A percentile compares a stretch with the other conserved stretches of the same genome.
Evolutionary conservation across 1,284 basidiomycete species (phyloP).

Genomic region (Gomphus bonarii): DNA sequence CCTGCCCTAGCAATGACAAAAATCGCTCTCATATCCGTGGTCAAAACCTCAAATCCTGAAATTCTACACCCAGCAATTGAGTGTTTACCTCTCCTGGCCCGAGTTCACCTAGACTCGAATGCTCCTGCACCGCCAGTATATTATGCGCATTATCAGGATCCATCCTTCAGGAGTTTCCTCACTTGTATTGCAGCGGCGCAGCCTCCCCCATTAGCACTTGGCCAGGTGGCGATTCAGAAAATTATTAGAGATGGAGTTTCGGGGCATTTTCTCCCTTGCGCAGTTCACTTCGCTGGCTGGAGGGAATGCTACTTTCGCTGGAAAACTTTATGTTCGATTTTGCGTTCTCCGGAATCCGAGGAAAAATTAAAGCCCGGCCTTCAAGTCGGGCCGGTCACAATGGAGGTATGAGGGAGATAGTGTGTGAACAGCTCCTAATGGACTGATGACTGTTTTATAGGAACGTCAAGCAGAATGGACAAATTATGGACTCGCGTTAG

Average conservation of each 20-base stretch:
- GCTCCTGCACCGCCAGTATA: not conserved
- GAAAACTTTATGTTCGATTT: not conserved
- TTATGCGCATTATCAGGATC: not conserved
- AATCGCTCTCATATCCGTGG: not conserved
- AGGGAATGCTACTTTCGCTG: not conserved
- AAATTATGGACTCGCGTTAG: constrained; percentile 40
- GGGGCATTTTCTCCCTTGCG: not conserved
- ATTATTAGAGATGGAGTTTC: not conserved
- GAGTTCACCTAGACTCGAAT: not conserved
- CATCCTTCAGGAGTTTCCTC: no score
- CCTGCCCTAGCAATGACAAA: not conserved
- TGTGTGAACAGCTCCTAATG: constrained; percentile 31
- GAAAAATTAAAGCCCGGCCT: not conserved
- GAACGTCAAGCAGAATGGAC: constrained; percentile 36
- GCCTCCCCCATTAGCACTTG: not conserved
- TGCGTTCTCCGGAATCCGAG: not conserved
- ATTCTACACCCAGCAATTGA: not conserved
- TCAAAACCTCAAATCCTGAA: not conserved
- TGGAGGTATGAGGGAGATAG: not conserved
- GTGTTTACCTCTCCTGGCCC: not conserved
- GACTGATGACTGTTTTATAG: constrained; percentile 77
- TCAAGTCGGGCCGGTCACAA: not conserved
- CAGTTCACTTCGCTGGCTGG: not conserved
- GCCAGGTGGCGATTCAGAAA: not conserved
- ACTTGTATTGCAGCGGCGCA: not conserved